phyloP scores from a whole-genome alignment of 208 protist genomes.

The Porcisia hertigi region DNA sequence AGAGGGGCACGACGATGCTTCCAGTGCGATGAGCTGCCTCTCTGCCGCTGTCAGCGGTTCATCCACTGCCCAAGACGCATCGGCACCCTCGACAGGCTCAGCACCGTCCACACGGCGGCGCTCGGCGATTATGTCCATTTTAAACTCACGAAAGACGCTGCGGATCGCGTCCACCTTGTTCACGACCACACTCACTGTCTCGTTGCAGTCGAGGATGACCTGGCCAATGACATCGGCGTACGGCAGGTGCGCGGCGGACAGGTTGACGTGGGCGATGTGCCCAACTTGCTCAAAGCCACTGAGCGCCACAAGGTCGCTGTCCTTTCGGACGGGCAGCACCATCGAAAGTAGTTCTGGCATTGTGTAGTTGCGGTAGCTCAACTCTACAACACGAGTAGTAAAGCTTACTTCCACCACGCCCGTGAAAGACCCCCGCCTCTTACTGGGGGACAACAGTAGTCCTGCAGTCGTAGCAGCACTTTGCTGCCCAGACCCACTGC shows the following conservation, averaged over 20 bases:
- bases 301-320: slow-evolving; percentile 39
- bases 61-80: not conserved
- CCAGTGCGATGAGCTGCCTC: slow-evolving; percentile 22
- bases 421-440: not conserved
- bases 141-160: slow-evolving; percentile 96
- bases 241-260: slow-evolving; percentile 90
- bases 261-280: slow-evolving; percentile 98
- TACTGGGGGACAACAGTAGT: not conserved
- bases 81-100: not conserved
- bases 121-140: slow-evolving; percentile 96
- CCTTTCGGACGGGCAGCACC: slow-evolving; percentile 32
- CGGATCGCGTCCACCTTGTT: slow-evolving; percentile 97
- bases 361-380: slow-evolving; percentile 79
- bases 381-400: slow-evolving; percentile 35
- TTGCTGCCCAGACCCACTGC: not conserved
- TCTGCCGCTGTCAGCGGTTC: slow-evolving; percentile 27
- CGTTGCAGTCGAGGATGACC: slow-evolving; percentile 96
- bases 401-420: slow-evolving; percentile 34
- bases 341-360: slow-evolving; percentile 77
- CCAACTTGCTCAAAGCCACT: slow-evolving; percentile 91
- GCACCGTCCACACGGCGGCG: slow-evolving; percentile 33
- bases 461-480: not conserved
- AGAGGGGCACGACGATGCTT: not conserved
- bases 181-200: slow-evolving; percentile 94
- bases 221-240: slow-evolving; percentile 94